Percentiles rank a stretch among this genome's conserved stretches.
phyloP scores from a whole-genome alignment of 208 protist genomes.

The Trypanosoma vivax region DNA sequence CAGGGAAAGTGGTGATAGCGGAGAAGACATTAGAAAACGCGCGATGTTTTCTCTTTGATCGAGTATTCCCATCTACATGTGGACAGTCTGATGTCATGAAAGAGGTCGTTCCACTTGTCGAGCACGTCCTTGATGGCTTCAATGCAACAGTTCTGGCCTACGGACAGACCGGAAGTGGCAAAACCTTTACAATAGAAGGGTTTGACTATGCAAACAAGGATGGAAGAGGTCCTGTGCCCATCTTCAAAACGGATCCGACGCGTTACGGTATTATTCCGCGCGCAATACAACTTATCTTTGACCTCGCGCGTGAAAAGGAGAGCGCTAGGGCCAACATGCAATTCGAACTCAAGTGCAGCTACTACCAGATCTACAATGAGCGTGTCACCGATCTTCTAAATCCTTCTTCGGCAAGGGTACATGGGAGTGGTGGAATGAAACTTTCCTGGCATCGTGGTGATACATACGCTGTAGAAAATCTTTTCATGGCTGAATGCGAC shows the following conservation, averaged over 20 bases:
- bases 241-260: constrained; percentile 5
- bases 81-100: constrained; percentile 59
- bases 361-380: constrained; percentile 91
- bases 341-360: constrained; percentile 80
- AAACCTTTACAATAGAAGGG: constrained; percentile 88
- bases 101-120: constrained; percentile 61
- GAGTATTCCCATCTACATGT: constrained; percentile 38
- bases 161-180: constrained; percentile 88
- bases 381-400: constrained; percentile 78
- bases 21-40: constrained; percentile 13
- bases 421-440: constrained; percentile 23
- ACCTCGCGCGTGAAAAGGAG: constrained; percentile 48
- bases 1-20: not conserved
- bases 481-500: constrained; percentile 74
- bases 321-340: constrained; percentile 25
- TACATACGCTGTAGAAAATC: constrained; percentile 82
- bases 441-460: constrained; percentile 62
- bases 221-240: not conserved
- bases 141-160: constrained; percentile 88
- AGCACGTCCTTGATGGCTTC: constrained; percentile 82
- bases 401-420: not conserved
- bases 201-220: constrained; percentile 32
- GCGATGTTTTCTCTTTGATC: constrained; percentile 71
- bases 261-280: constrained; percentile 77
- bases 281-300: constrained; percentile 72